Conservation (phyloP, 163 green algal genomes). For the Chlorella variabilis region DNA sequence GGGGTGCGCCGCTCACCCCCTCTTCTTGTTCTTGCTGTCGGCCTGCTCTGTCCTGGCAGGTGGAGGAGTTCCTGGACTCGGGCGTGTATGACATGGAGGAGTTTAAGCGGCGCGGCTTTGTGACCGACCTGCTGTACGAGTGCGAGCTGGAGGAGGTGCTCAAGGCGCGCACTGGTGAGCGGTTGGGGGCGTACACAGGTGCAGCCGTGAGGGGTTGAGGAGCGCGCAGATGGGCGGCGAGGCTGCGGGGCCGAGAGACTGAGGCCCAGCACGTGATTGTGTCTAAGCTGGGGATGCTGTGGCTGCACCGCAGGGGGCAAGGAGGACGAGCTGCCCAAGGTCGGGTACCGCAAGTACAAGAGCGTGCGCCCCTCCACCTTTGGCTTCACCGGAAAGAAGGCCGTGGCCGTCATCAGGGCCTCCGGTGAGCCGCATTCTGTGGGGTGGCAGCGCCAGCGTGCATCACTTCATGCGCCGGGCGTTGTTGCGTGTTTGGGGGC, state of each 20-base stretch:
- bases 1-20: no score
- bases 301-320: conserved; percentile 44
- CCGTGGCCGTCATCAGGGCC: conserved; percentile 84
- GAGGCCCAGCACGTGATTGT: no score
- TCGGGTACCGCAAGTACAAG: conserved; percentile 71
- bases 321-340: conserved; percentile 53
- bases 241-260: no score
- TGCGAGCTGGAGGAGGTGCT: conserved; percentile 87
- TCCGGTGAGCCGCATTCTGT: no score
- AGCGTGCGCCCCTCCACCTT: conserved; percentile 74
- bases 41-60: no score
- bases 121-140: conserved; percentile 90
- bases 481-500: neutral
- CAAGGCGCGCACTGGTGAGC: conserved; percentile 69
- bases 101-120: conserved; percentile 66
- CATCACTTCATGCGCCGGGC: no score
- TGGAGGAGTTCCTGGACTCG: conserved; percentile 78
- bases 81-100: conserved; percentile 81
- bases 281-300: neutral
- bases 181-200: neutral
- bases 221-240: no score
- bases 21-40: no score
- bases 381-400: conserved; percentile 71
- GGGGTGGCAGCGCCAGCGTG: no score
- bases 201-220: no score